Evolutionary conservation across 352 stramenopile species (phyloP).

Genomic region (Globisporangium parvum): DNA sequence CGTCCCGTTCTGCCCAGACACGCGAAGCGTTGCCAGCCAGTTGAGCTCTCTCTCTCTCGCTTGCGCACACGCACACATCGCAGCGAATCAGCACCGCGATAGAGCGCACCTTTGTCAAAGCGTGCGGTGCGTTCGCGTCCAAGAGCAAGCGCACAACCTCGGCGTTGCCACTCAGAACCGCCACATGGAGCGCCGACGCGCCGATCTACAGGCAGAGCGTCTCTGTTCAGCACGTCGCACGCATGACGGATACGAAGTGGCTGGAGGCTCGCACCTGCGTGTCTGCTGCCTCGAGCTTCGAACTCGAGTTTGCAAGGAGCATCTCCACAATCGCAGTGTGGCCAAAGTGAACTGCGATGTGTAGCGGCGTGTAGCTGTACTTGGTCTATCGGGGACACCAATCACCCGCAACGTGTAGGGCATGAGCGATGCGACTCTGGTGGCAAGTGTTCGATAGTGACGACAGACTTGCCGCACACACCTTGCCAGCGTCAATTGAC

Average conservation of each 20-base stretch:
- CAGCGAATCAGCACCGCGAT: background rate
- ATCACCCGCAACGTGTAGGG: background rate
- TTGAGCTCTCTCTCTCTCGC: too few relatives aligned
- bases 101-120: conserved; percentile 34
- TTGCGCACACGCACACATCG: background rate
- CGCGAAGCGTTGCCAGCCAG: background rate
- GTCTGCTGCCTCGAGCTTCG: conserved; percentile 19
- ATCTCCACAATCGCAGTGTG: conserved; percentile 44
- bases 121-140: conserved; percentile 24
- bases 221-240: background rate
- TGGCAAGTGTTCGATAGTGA: background rate
- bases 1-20: conserved; percentile 30
- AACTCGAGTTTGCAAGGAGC: conserved; percentile 23
- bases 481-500: background rate
- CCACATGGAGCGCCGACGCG: conserved; percentile 54
- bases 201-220: conserved; percentile 25
- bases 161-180: conserved; percentile 39
- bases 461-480: background rate
- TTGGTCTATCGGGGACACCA: conserved; percentile 28
- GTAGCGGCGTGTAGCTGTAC: conserved; percentile 55
- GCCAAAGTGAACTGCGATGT: conserved; percentile 61
- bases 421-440: background rate
- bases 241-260: background rate
- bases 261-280: conserved; percentile 19
- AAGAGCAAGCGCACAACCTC: conserved; percentile 47